phyloP scores from a whole-genome alignment of 768 basidiomycete genomes.

The Mycena albidolilacea region DNA sequence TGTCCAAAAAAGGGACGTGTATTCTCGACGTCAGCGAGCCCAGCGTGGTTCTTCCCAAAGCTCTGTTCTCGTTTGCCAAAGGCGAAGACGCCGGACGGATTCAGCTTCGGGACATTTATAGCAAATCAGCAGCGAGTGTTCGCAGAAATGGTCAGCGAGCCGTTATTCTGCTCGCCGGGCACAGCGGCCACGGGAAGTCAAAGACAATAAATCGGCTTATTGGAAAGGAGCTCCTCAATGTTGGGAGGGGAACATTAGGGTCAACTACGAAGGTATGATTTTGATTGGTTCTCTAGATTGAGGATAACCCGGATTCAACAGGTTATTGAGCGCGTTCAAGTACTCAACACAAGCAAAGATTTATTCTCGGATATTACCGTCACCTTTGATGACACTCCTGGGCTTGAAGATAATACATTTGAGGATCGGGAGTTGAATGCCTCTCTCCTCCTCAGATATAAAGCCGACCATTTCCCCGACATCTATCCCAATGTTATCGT shows the following conservation, averaged over 20 bases:
- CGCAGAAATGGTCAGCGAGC: constrained; percentile 3
- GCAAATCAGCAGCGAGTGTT: background rate
- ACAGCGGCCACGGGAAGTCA: background rate
- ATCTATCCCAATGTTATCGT: constrained; percentile 22
- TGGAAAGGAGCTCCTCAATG: constrained; percentile 1
- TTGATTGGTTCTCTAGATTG: background rate
- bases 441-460: constrained; percentile 9
- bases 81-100: background rate
- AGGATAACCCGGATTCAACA: background rate
- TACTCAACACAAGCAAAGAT: background rate
- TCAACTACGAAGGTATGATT: constrained; percentile 12
- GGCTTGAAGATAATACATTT: constrained; percentile 13
- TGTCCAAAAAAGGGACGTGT: background rate
- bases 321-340: constrained; percentile 20
- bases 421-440: constrained; percentile 10
- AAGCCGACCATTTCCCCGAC: background rate
- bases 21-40: background rate
- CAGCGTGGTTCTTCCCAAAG: background rate
- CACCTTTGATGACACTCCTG: constrained; percentile 17
- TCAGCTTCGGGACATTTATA: constrained; percentile 11
- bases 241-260: constrained; percentile 3
- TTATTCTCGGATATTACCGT: background rate
- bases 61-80: background rate
- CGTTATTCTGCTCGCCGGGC: constrained; percentile 8
- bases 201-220: constrained; percentile 9